Evolutionary conservation across 164 flowering plant species (phyloP).

Genomic region (Taxillus chinensis): DNA sequence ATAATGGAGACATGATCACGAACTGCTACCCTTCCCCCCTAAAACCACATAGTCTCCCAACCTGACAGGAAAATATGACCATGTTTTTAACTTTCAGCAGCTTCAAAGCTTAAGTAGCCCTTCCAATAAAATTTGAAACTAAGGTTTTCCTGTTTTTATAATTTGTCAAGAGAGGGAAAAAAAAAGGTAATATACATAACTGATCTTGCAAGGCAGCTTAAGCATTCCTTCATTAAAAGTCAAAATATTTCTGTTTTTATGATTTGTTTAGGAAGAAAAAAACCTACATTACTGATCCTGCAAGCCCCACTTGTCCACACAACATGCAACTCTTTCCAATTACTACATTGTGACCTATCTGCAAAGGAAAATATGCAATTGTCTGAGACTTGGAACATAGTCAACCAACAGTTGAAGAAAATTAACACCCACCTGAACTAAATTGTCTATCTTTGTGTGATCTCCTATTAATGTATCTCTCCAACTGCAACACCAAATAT

Average conservation of each 20-base stretch:
- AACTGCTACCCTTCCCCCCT: conserved; percentile 84
- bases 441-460: conserved; percentile 74
- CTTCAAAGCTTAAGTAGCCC: background rate
- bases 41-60: conserved; percentile 74
- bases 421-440: conserved; percentile 66
- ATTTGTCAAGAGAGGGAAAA: background rate
- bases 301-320: conserved; percentile 96
- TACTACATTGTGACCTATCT: conserved; percentile 90
- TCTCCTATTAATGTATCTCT: conserved; percentile 86
- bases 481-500: conserved; percentile 61
- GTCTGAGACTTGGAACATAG: background rate
- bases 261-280: background rate
- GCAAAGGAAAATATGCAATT: conserved; percentile 16
- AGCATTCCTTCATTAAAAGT: no score
- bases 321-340: conserved; percentile 77
- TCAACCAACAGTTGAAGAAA: background rate
- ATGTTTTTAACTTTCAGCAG: background rate
- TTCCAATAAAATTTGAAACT: background rate
- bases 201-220: conserved; percentile 67
- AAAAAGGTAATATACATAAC: conserved; percentile 48
- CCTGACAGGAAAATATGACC: conserved; percentile 22
- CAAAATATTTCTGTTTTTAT: background rate
- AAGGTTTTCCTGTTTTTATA: background rate
- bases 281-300: conserved; percentile 90
- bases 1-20: conserved; percentile 79